These are phyloP conservation scores for Pseudogymnoascus sp. DNA, from an alignment of 2,329 filamentous ascomycete species.

Conservation along the genomic window DNA sequence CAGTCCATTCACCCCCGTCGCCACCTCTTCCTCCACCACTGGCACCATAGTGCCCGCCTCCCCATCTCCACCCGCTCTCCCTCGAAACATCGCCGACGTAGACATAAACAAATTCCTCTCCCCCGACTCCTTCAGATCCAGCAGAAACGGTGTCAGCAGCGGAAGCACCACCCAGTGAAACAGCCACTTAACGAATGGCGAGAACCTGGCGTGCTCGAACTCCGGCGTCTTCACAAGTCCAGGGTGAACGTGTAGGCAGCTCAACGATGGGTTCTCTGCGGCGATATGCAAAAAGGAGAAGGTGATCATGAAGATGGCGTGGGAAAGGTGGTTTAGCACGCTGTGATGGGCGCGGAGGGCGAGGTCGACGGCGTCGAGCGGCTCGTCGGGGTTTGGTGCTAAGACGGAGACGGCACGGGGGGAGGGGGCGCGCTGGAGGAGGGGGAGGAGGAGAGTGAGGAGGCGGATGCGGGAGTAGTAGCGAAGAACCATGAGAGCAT, in stretches of 20 bases:
- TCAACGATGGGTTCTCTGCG: constrained; percentile 23
- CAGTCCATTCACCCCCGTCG: constrained; percentile 19
- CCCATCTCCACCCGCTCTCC: constrained; percentile 11
- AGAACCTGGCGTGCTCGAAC: constrained; percentile 24
- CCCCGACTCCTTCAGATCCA: constrained; percentile 26
- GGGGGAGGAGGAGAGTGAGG: too few species aligned
- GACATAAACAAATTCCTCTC: constrained; percentile 26
- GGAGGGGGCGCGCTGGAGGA: neutral
- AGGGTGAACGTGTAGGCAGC: constrained; percentile 29
- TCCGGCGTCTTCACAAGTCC: constrained; percentile 29
- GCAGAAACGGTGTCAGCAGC: constrained; percentile 23
- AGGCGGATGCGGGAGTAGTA: too few species aligned
- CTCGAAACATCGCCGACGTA: constrained; percentile 19
- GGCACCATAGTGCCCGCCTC: neutral
- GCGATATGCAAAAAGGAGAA: constrained; percentile 30
- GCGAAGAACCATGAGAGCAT: too few species aligned
- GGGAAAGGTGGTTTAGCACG: constrained; percentile 24
- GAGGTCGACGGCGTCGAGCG: constrained; percentile 23
- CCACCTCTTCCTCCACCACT: constrained; percentile 11
- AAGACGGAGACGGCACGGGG: constrained; percentile 30
- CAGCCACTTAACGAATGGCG: constrained; percentile 27
- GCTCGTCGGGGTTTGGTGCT: constrained; percentile 28
- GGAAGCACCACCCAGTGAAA: constrained; percentile 24
- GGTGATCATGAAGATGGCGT: constrained; percentile 29
- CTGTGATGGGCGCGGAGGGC: constrained; percentile 29